Evolutionary conservation across 768 basidiomycete species (phyloP).

Genomic region (Psilocybe azurescens): DNA sequence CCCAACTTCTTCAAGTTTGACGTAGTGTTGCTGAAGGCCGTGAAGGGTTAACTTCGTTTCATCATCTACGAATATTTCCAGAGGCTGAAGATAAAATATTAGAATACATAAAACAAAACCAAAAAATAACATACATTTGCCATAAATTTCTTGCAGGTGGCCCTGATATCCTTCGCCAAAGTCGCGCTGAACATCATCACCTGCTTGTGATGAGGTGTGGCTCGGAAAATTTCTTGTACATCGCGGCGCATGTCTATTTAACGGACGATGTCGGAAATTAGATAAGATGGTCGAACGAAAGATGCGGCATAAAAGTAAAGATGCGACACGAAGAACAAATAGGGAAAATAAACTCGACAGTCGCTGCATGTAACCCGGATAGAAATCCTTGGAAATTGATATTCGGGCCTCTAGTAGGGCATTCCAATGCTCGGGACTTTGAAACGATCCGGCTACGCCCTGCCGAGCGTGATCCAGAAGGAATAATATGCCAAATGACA

Average conservation of each 20-base stretch:
- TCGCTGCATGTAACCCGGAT: conserved; percentile 25
- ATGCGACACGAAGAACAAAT: conserved; percentile 32
- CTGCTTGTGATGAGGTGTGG: conserved; percentile 99
- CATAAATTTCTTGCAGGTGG: conserved; percentile 99
- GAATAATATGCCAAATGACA: conserved; percentile 15
- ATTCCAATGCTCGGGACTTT: conserved; percentile 18
- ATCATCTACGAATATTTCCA: conserved; percentile 99
- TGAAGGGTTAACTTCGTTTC: conserved; percentile 98
- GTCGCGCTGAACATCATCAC: conserved; percentile 99
- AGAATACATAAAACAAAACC: not conserved
- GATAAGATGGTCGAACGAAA: conserved; percentile 53
- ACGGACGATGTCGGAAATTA: conserved; percentile 68
- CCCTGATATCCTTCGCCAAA: conserved; percentile 93
- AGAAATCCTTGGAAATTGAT: conserved; percentile 22
- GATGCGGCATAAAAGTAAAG: conserved; percentile 39
- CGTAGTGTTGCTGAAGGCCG: conserved; percentile 98
- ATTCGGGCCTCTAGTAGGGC: conserved; percentile 21
- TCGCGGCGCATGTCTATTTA: conserved; percentile 99
- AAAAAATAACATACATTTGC: conserved; percentile 75
- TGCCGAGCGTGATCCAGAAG: conserved; percentile 22
- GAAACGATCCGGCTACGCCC: conserved; percentile 21
- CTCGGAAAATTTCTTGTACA: conserved; percentile 99
- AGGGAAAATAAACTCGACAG: conserved; percentile 26
- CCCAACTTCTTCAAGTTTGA: conserved; percentile 91
- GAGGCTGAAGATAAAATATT: conserved; percentile 61